These are phyloP conservation scores for Thalia dealbata DNA, from an alignment of 176 grass and related monocot species.

Conservation along the genomic window DNA sequence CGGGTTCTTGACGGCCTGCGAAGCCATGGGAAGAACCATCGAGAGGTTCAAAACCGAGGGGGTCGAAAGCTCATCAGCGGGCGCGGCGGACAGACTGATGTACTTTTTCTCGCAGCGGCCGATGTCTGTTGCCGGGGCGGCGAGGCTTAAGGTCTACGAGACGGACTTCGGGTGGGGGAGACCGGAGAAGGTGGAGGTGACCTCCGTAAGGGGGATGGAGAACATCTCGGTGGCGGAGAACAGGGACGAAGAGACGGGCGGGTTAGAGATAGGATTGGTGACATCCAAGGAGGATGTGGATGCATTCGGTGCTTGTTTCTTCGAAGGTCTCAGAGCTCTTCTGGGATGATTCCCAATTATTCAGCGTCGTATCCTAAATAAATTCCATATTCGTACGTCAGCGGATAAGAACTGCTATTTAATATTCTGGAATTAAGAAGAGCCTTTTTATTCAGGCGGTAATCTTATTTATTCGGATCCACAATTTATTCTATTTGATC, in stretches of 20 bases:
- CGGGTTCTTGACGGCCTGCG: constrained; percentile 19
- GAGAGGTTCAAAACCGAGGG: constrained; percentile 19
- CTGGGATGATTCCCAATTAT: not conserved
- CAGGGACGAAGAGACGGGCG: constrained; percentile 9
- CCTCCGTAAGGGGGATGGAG: not conserved
- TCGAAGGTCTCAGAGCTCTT: not conserved
- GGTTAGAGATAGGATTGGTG: constrained; percentile 23
- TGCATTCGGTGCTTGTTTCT: not conserved
- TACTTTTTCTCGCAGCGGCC: not conserved
- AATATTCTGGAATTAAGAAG: too few relatives aligned
- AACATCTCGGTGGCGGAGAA: constrained; percentile 16
- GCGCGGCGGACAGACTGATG: not conserved
- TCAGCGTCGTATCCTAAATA: too few relatives aligned
- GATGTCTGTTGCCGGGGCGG: constrained; percentile 12
- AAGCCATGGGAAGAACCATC: constrained; percentile 28
- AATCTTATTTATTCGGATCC: too few relatives aligned
- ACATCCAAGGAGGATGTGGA: not conserved
- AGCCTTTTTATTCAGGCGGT: too few relatives aligned
- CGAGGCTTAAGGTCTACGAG: constrained; percentile 35
- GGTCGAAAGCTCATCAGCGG: constrained; percentile 18
- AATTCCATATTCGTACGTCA: too few relatives aligned
- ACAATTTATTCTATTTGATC: too few relatives aligned
- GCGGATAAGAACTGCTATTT: too few relatives aligned
- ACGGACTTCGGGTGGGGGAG: constrained; percentile 44
- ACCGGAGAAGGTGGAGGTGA: constrained; percentile 38